Base-by-base conservation (phyloP, 192 early-diverging fungal species). In the Coemansia sp. region DNA sequence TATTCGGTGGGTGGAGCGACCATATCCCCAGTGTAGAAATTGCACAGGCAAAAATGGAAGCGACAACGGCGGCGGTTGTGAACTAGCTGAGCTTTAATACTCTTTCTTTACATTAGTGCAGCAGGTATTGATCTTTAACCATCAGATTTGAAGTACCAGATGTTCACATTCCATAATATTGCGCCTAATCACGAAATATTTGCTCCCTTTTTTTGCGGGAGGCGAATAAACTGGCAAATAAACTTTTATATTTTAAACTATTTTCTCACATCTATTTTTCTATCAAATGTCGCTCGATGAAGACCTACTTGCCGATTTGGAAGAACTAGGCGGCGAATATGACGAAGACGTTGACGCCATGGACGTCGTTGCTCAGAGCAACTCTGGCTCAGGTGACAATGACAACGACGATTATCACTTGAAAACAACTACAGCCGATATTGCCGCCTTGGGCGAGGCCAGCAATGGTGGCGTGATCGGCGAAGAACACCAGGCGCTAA, bases 301-400 rank as follows among this genome's bases (percentile, higher is more conserved):
- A 62, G 94, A 95, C 71, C 77, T 97, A 30, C 82, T 93, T 18
- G 89, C 89, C n/a, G 96, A 98, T 65, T 85, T 95, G 29, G 92
- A 95, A 47, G 91, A 92, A 41, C 81, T 87, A 41, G 86, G 80
- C 27, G 87, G 80, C 24, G 86, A 86, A 16, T 80, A 84, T 10
- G 75, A 72, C 15, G 84, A 79, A 18, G 76, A 68, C 37, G 64
- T 69, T 10, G 74, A 66, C 2, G 24, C 59, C 10, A 52, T 58
- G 20, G 43, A 80, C n/a, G 75, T 65, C n/a, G 45, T 37, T 4
- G 53, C 22, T 43, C 65, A 84, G 49, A 66, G 55, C 40, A 74
- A 75, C 38, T 58, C 71, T 11, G 76, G 38, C 8, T 13, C 47
- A 12, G 68, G 61, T 16, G 59, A 18, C n/a, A 47, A 80, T 27